Conservation (phyloP, 345 rosid genomes). For the Laguncularia racemosa region DNA sequence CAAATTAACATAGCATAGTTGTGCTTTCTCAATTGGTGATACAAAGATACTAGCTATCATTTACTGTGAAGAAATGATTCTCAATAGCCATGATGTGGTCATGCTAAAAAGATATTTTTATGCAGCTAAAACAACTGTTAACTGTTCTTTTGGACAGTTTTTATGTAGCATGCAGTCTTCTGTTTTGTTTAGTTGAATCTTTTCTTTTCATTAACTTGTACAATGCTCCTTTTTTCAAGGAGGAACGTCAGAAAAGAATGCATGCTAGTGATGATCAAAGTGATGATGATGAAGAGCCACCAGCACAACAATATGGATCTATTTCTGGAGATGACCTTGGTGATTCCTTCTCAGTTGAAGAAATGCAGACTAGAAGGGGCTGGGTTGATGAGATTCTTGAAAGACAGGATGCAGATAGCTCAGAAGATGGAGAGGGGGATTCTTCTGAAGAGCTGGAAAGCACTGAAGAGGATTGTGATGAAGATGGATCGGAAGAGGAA, state of each 20-base stretch:
- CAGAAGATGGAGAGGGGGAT: slow-evolving; percentile 48
- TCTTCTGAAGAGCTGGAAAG: slow-evolving; percentile 49
- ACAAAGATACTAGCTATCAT: too few species aligned
- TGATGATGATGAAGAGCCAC: slow-evolving; percentile 44
- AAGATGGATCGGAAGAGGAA: slow-evolving; percentile 44
- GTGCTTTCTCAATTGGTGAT: too few species aligned
- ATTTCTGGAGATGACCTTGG: slow-evolving; percentile 90
- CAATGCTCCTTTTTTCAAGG: slow-evolving; percentile 33
- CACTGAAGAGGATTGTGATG: slow-evolving; percentile 35
- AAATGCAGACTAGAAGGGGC: slow-evolving; percentile 44
- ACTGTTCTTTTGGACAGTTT: too few species aligned
- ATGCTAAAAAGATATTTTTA: too few species aligned
- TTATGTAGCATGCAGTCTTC: not conserved
- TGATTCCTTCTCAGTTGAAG: slow-evolving; percentile 69
- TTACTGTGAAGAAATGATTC: too few species aligned
- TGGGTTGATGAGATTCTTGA: slow-evolving; percentile 90
- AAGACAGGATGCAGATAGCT: slow-evolving; percentile 39
- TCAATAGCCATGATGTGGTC: too few species aligned
- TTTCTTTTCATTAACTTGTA: slow-evolving; percentile 2
- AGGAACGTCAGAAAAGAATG: slow-evolving; percentile 84
- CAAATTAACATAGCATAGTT: too few species aligned
- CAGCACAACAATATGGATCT: slow-evolving; percentile 27
- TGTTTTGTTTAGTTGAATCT: not conserved
- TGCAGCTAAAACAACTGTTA: too few species aligned
- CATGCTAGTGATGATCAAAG: slow-evolving; percentile 55